phyloP scores from a whole-genome alignment of 352 stramenopile species.

The Phytophthora quininea region DNA sequence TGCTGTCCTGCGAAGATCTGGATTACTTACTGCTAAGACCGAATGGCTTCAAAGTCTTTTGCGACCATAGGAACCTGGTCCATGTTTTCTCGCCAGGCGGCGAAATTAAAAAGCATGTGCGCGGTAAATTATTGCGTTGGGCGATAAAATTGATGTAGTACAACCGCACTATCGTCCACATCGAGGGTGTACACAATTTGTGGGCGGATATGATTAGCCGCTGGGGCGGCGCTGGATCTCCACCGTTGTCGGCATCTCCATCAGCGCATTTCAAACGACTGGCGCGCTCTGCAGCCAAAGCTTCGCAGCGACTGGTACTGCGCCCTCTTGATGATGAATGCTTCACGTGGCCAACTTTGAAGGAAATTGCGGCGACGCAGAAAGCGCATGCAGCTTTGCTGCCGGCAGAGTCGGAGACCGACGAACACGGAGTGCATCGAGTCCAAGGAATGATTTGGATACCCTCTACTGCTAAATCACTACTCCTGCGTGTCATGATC shows the following conservation, averaged over 20 bases:
- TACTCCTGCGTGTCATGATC: slow-evolving; percentile 11
- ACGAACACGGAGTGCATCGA: background rate
- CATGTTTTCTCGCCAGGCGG: slow-evolving; percentile 7
- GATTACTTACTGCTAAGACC: slow-evolving; percentile 3
- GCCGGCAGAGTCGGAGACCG: background rate
- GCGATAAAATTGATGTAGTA: slow-evolving; percentile 1
- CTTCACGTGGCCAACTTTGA: slow-evolving; percentile 10
- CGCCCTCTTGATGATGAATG: slow-evolving; percentile 3
- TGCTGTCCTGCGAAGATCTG: slow-evolving; percentile 20
- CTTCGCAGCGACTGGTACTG: background rate
- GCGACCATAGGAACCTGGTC: slow-evolving; percentile 7
- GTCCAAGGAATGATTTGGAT: background rate
- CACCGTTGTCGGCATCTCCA: background rate
- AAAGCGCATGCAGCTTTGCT: background rate
- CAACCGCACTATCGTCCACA: background rate
- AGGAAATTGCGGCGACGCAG: slow-evolving; percentile 3
- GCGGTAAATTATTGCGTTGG: slow-evolving; percentile 1
- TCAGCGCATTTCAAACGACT: slow-evolving; percentile 8
- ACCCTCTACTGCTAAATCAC: background rate
- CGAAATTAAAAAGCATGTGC: background rate
- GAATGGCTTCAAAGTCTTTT: slow-evolving; percentile 7
- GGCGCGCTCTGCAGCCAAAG: background rate
- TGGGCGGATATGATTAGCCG: slow-evolving; percentile 16
- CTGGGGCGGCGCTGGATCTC: too few relatives aligned
- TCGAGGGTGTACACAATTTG: background rate